These are phyloP conservation scores for Hsuehochloa calcarea DNA, from an alignment of 176 grass and related monocot genomes.

Conservation along the genomic window DNA sequence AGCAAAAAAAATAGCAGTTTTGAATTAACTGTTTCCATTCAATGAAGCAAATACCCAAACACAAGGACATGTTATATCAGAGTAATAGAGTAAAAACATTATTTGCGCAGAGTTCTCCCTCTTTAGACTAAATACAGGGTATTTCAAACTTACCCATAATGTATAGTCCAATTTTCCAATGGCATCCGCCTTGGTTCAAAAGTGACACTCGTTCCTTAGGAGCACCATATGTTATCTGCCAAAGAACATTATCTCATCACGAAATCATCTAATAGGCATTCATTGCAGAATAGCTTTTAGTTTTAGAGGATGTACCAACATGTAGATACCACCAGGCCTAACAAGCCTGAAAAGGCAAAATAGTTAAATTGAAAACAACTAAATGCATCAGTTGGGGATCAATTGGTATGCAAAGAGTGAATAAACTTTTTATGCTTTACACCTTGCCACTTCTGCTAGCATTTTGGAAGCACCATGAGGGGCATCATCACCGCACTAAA, in stretches of 20 bases:
- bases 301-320: constrained; percentile 63
- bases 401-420: constrained; percentile 5
- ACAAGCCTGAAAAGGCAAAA: constrained; percentile 54
- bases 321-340: constrained; percentile 67
- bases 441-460: constrained; percentile 84
- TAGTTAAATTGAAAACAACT: constrained; percentile 9
- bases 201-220: constrained; percentile 62
- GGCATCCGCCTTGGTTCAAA: constrained; percentile 56
- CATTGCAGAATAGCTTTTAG: neutral
- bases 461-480: constrained; percentile 69
- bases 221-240: constrained; percentile 90
- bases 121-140: neutral
- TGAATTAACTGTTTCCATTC: neutral
- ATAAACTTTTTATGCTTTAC: neutral
- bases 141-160: constrained; percentile 53
- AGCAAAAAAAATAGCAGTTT: neutral
- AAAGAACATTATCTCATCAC: constrained; percentile 26
- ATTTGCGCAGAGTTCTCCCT: neutral
- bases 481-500: constrained; percentile 78
- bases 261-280: constrained; percentile 15
- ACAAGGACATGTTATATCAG: neutral
- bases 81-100: neutral
- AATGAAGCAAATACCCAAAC: constrained; percentile 11
- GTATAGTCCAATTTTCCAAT: constrained; percentile 55
- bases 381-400: neutral